phyloP scores from a whole-genome alignment of 441 rosid genomes.

The Brassica balearica region DNA sequence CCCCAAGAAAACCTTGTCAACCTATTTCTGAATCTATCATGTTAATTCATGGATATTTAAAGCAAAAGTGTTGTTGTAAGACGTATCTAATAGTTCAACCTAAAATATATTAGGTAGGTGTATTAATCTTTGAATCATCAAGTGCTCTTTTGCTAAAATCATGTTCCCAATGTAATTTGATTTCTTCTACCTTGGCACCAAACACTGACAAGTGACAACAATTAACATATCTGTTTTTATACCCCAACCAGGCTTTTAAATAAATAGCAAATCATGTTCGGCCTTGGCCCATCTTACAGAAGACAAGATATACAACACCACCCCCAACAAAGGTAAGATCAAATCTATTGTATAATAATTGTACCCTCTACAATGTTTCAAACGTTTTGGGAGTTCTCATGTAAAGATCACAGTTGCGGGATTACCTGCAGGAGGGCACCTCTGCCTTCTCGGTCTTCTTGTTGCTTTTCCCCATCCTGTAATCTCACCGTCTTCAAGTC shows the following conservation, averaged over 20 bases:
- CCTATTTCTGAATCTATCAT: neutral
- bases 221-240: conserved; percentile 19
- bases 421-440: conserved; percentile 86
- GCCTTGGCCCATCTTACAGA: conserved; percentile 28
- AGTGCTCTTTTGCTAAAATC: conserved; percentile 1
- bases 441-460: conserved; percentile 92
- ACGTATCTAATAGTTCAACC: neutral
- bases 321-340: conserved; percentile 13
- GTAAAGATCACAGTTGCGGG: conserved; percentile 57
- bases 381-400: conserved; percentile 35
- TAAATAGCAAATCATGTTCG: conserved; percentile 23
- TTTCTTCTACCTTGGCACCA: neutral
- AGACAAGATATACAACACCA: conserved; percentile 33
- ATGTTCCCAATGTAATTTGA: neutral
- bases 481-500: conserved; percentile 72
- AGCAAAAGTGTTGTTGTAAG: neutral
- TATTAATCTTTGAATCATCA: neutral
- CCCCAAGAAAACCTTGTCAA: neutral
- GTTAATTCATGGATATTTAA: neutral
- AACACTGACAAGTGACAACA: conserved; percentile 8
- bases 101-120: neutral
- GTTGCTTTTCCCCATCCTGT: conserved; percentile 96
- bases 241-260: conserved; percentile 29
- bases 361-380: conserved; percentile 40
- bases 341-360: conserved; percentile 25